These are phyloP conservation scores for Geotrichum fermentans DNA, from an alignment of 1,139 yeast genomes.

Conservation along the genomic window DNA sequence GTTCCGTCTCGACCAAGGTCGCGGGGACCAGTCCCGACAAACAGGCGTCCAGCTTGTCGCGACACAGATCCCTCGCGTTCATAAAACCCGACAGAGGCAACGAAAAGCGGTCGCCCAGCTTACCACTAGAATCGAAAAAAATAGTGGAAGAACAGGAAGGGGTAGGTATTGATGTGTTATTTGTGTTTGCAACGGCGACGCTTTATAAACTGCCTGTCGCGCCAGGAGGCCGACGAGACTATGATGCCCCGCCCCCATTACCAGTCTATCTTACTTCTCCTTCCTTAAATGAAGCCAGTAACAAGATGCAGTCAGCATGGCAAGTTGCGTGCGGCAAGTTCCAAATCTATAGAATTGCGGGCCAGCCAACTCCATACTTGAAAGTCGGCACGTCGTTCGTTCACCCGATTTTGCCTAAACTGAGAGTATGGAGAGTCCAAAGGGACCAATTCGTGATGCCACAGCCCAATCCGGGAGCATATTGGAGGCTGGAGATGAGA, in stretches of 20 bases:
- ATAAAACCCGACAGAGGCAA: not conserved
- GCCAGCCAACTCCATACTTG: slow-evolving; percentile 60
- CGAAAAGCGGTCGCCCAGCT: not conserved
- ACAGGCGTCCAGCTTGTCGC: not conserved
- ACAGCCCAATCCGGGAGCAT: slow-evolving; percentile 64
- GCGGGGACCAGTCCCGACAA: not conserved
- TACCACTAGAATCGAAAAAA: not conserved
- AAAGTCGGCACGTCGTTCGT: slow-evolving; percentile 52
- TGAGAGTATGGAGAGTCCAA: slow-evolving; percentile 52
- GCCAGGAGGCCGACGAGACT: not conserved
- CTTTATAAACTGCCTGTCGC: slow-evolving; percentile 9
- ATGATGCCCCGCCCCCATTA: not conserved
- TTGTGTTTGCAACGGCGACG: not conserved
- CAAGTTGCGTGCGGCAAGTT: slow-evolving; percentile 45
- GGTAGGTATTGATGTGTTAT: slow-evolving; percentile 1
- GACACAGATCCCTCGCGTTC: not conserved
- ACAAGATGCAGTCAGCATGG: not conserved
- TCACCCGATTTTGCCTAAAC: slow-evolving; percentile 62
- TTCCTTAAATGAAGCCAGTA: not conserved
- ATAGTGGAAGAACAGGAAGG: not conserved
- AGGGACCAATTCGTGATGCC: slow-evolving; percentile 57
- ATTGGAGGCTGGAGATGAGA: slow-evolving; percentile 55
- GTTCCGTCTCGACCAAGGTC: slow-evolving; percentile 15
- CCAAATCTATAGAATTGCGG: slow-evolving; percentile 59
- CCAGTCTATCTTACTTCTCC: not conserved